Evolutionary conservation across 306 rosid species (phyloP).

Genomic region (Sphenostylis stenocarpa): DNA sequence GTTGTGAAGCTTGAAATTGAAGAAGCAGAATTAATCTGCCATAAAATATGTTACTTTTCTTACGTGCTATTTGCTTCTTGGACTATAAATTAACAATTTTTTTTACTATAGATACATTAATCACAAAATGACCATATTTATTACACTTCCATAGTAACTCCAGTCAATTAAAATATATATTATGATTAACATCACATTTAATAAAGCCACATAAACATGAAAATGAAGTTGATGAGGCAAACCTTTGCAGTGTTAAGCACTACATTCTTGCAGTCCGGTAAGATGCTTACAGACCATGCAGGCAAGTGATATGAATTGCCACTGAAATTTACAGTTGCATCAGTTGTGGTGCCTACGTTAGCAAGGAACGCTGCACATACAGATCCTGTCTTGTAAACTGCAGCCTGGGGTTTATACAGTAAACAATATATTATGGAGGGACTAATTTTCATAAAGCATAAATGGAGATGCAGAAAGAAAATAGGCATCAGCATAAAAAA

Average conservation of each 20-base stretch:
- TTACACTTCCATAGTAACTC: neutral
- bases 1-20: slow-evolving; percentile 61
- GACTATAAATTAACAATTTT: neutral
- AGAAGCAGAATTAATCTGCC: slow-evolving; percentile 80
- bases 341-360: slow-evolving; percentile 61
- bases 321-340: slow-evolving; percentile 70
- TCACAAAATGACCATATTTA: slow-evolving; percentile 14
- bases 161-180: neutral
- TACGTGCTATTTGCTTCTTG: slow-evolving; percentile 1
- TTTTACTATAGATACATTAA: neutral
- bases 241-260: slow-evolving; percentile 97
- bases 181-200: neutral
- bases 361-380: slow-evolving; percentile 91
- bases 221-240: slow-evolving; percentile 31
- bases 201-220: slow-evolving; percentile 13
- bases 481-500: slow-evolving; percentile 13
- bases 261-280: slow-evolving; percentile 98
- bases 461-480: neutral
- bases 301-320: slow-evolving; percentile 86
- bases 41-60: slow-evolving; percentile 27
- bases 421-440: slow-evolving; percentile 2
- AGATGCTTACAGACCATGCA: slow-evolving; percentile 99
- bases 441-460: slow-evolving; percentile 4
- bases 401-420: slow-evolving; percentile 56
- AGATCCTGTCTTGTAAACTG: slow-evolving; percentile 80